phyloP scores from a whole-genome alignment of 768 basidiomycete genomes.

The Lentinula sp. region DNA sequence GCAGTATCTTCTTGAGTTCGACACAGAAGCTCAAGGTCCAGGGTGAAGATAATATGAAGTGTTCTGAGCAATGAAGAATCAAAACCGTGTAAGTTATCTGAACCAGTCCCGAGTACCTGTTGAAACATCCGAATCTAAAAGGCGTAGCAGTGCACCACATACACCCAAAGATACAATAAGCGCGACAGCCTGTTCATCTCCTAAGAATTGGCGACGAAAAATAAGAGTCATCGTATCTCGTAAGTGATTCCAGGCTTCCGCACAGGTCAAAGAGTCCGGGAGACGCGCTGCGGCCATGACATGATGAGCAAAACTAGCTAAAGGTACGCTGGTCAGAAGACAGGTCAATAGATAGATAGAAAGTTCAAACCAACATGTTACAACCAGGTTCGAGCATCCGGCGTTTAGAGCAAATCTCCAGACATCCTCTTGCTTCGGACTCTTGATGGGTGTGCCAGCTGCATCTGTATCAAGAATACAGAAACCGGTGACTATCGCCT shows the following conservation, averaged over 20 bases:
- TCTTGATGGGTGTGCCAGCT: slow-evolving; percentile 7
- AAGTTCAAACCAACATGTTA: slow-evolving; percentile 33
- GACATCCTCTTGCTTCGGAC: slow-evolving; percentile 25
- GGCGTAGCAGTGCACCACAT: slow-evolving; percentile 38
- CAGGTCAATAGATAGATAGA: background rate
- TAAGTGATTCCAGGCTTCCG: slow-evolving; percentile 53
- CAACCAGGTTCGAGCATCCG: slow-evolving; percentile 24
- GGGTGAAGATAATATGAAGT: slow-evolving; percentile 32
- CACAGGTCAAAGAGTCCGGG: slow-evolving; percentile 30
- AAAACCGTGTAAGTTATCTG: background rate
- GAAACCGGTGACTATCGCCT: slow-evolving; percentile 28
- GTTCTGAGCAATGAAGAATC: slow-evolving; percentile 10
- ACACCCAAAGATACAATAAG: slow-evolving; percentile 43
- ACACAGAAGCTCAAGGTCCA: slow-evolving; percentile 44
- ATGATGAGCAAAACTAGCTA: slow-evolving; percentile 45
- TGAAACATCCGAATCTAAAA: background rate
- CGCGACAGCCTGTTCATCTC: slow-evolving; percentile 45
- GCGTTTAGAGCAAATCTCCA: slow-evolving; percentile 28
- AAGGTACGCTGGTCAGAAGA: background rate
- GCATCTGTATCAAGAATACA: slow-evolving; percentile 19
- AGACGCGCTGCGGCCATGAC: slow-evolving; percentile 21
- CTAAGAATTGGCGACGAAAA: slow-evolving; percentile 35
- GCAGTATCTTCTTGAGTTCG: slow-evolving; percentile 27
- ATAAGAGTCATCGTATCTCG: slow-evolving; percentile 43
- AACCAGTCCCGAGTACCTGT: background rate